Evolutionary conservation across 2,329 filamentous ascomycete species (phyloP), one percentile per base, ranked within the genome.

Genomic region (Botrytis pseudocinerea): DNA sequence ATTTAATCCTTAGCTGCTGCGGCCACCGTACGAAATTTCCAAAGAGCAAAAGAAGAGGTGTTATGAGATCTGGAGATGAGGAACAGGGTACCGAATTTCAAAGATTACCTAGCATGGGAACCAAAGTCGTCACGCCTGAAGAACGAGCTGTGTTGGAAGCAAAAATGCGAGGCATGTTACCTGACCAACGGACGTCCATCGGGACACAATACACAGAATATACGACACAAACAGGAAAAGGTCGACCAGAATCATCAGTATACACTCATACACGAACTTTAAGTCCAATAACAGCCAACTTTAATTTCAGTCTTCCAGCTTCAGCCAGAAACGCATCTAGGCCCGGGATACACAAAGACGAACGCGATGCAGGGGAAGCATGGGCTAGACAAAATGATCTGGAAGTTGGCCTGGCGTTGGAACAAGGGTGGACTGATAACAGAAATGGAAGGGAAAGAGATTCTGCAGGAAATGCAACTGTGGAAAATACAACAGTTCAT

Each of bases 1-100:
- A 79, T 61, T 32, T 80, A 22, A 65, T 80, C 20, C 6, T 73
- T 35, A 75, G 77, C 32, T 72, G 73, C 4, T 77, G 77, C 65
- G 77, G 77, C 2, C 61, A 16, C 6, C 60, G 70, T 35, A 40
- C 18, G 6, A 66, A 35, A 14, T 66, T 71, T 14, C 60, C 70
- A 2, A 66, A 66, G 40, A 71, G 70, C 40, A 71, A 59, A 57
- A 71, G 46, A 44, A 71, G 70, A 46, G 61, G 60, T 14, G 61
- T 66, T 12, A 46, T 57, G 35, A 22, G 9, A 64, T 51, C 57
- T n/a, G 35, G 48, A 71, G 44, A 66, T 57, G 60, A 66, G 20
- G 60, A 65, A 66, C 61, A 66, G 62, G 70, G 61, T 8, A 66
- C 70, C 18, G 70, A 71, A 28, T 71, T 71, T 54, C 60, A 71